Percentiles rank a stretch among this genome's conserved stretches.
phyloP scores from a whole-genome alignment of 1,139 yeast genomes.

The Suhomyces coccinellae region DNA sequence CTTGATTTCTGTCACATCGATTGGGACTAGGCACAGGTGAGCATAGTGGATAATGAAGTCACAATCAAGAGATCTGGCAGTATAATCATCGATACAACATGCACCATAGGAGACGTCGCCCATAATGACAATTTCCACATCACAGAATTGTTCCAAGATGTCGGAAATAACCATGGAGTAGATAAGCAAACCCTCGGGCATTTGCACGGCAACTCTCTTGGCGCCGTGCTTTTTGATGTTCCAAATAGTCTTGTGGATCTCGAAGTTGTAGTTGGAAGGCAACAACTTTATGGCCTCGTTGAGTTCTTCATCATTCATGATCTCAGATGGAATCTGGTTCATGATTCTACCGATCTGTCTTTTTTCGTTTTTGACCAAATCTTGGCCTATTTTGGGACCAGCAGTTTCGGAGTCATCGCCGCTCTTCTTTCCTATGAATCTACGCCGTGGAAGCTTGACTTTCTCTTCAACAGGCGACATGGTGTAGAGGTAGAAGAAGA shows the following conservation, averaged over 20 bases:
- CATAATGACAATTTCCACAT: slow-evolving; percentile 88
- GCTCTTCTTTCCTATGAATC: slow-evolving; percentile 37
- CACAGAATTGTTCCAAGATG: slow-evolving; percentile 87
- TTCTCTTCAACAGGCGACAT: slow-evolving; percentile 9
- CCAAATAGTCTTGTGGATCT: slow-evolving; percentile 94
- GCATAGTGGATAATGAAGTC: slow-evolving; percentile 97
- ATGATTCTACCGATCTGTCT: slow-evolving; percentile 57
- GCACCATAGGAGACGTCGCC: slow-evolving; percentile 99
- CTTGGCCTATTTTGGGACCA: slow-evolving; percentile 7
- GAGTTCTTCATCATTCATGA: slow-evolving; percentile 72
- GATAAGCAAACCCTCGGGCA: slow-evolving; percentile 95
- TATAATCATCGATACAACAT: slow-evolving; percentile 94
- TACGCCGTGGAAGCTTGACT: slow-evolving; percentile 22
- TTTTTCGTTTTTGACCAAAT: slow-evolving; percentile 27
- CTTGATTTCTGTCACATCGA: slow-evolving; percentile 85
- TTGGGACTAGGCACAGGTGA: slow-evolving; percentile 94
- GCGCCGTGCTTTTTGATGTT: slow-evolving; percentile 75
- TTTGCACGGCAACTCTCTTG: slow-evolving; percentile 81
- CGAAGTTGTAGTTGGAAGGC: slow-evolving; percentile 93
- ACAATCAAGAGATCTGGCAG: slow-evolving; percentile 90
- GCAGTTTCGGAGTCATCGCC: slow-evolving; percentile 7
- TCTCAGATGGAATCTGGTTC: slow-evolving; percentile 90
- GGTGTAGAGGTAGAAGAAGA: background rate
- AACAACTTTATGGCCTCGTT: slow-evolving; percentile 77
- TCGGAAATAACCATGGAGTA: slow-evolving; percentile 87